Evolutionary conservation across 208 protist species (phyloP), one percentile per base, ranked within the genome.

Genomic region (Herpetomonas samuelpessoai): DNA sequence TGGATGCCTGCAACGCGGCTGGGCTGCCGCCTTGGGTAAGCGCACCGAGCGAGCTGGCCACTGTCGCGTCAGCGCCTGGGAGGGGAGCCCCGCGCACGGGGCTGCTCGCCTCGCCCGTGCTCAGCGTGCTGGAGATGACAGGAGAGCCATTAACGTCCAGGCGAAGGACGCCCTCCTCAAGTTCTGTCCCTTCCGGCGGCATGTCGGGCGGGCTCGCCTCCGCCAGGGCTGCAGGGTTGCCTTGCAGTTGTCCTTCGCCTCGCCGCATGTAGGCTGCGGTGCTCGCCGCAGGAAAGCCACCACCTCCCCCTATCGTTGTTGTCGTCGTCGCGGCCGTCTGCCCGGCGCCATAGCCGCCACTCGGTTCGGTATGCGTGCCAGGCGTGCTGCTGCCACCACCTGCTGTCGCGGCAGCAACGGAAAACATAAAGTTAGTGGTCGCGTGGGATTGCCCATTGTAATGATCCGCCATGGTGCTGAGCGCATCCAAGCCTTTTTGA

Each of bases 401-500:
- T 19, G 44, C 16, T 19, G 44, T 19, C 25, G 55, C 39, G 30
- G 28, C 10, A 18, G 44, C 10, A 4, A 25, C 19, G 26, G 44
- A 10, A 4, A 48, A 6, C 44, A 48, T 22, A 4, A 48, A 24
- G 44, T 48, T 10, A 7, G 44, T 19, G 44, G 16, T 4, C 16
- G 44, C 19, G 44, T 6, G 10, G 16, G 44, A 48, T 3, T 21
- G 27, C 45, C 31, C 50, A 46, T 65, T 65, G 24, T 29, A 39
- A 53, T 53, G 26, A 27, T 71, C 53, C 3, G 79, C 63, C 1
- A 81, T 45, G 28, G 58, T 63, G 0, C 56, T 56, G n/a, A 92
- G 57, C 14, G 86, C 81, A 9, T 82, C 68, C 16, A 92, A 68
- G 9, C 86, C 81, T 7, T 74, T 69, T 35, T 87, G 86, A 44